A percentile compares a stretch with the other conserved stretches of the same genome.
Evolutionary conservation across 345 rosid species (phyloP).

Genomic region (Syzygium grande): DNA sequence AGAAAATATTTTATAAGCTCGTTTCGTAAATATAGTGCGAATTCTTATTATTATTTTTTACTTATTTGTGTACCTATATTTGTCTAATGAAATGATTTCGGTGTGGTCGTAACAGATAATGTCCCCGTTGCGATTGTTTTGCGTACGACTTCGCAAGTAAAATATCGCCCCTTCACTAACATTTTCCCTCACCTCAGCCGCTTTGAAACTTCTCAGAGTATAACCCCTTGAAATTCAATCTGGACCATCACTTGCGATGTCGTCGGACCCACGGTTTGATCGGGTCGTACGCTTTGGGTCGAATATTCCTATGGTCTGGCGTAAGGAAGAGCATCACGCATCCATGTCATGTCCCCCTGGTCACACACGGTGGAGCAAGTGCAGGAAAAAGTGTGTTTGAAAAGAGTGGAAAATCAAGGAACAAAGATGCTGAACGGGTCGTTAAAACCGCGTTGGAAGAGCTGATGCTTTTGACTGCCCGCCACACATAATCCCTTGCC

Average conservation of each 20-base stretch:
- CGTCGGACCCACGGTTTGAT: not conserved
- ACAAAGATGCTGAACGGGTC: not conserved
- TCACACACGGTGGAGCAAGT: not conserved
- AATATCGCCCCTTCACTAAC: not conserved
- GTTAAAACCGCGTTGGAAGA: not conserved
- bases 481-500: not conserved
- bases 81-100: not conserved
- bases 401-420: not conserved
- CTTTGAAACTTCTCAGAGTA: not conserved
- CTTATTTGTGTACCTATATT: not conserved
- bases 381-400: not conserved
- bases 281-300: not conserved
- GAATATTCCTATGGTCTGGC: not conserved
- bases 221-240: not conserved
- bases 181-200: not conserved
- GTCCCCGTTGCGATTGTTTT: slow-evolving; percentile 2
- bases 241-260: not conserved
- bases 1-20: not conserved
- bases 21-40: not conserved
- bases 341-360: not conserved
- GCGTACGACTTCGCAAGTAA: not conserved
- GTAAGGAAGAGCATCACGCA: not conserved
- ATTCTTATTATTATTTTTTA: not conserved
- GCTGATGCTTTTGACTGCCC: not conserved
- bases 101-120: not conserved